Evolutionary conservation across 306 rosid species (phyloP), one percentile per base, ranked within the genome.

Genomic region (Glycine tomentella): DNA sequence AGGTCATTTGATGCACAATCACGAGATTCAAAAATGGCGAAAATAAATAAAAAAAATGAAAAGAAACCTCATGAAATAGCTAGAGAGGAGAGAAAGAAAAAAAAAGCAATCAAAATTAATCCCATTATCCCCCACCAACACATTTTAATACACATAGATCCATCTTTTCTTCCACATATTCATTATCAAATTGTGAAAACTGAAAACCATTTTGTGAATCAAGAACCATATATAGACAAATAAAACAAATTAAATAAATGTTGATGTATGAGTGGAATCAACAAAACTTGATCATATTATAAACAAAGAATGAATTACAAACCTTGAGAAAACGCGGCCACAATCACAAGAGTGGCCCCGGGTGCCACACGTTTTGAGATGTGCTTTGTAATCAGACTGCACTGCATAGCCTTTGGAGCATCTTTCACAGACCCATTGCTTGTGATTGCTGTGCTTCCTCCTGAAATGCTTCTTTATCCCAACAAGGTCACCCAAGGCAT

Each of bases 301-400:
- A 25, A 25, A 25, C 31, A 25, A 25, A 25, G 31, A 25, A 25
- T 25, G 2, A 25, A 25, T 25, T 25, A 25, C 31, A 25, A 25
- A 89, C 97, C 99, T 90, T 5, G 99, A 95, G 91, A 95, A 95
- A 50, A 95, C 99, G 0, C 99, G 92, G 56, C 99, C 99, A 61
- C 99, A 95, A 75, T 95, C 99, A 53, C 99, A 95, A 33, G 99
- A 95, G 80, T 95, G 99, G 78, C 99, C 99, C 5, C 99, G 49
- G 44, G 99, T 95, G 69, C 99, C 99, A 51, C 99, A 95, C 49
- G 99, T 95, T 81, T 95, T 95, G 83, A 95, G 99, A 84, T 95
- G 99, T 0, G 99, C 99, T 82, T 95, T 95, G 77, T 89, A 95
- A 83, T 95, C 99, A 20, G 99, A 95, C 74, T 95, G 99, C 83